Base-by-base conservation (phyloP, 225 moss, liverwort and hornwort species). In the Marchantia paleacea region DNA sequence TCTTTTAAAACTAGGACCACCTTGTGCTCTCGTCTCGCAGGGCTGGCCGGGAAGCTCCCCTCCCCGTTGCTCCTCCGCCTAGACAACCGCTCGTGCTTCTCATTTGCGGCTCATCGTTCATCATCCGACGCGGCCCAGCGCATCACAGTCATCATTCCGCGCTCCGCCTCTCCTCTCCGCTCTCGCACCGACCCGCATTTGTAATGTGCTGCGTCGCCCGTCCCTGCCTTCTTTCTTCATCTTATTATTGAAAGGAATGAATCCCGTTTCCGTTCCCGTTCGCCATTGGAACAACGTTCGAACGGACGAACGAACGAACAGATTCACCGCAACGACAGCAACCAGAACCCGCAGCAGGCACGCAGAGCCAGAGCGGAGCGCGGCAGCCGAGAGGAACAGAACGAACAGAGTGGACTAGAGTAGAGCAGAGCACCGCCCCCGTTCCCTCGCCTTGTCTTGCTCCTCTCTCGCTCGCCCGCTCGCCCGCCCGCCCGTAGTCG, bases 1-100 rank as follows among this genome's bases (percentile, higher is more conserved):
- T 31, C 79, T 24, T 75, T 52, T 48, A 79, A 68, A 48, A 75
- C 52, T 68, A 67, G 22, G n/a, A 50, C 30, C 22, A 58, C 63
- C 25, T 68, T 39, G 48, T 55, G n/a, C 12, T 29, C 15, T 66
- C 47, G n/a, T 69, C 48, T 1, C 20, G 57, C 55, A 4, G 7
- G 22, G 10, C 31, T 75, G 7, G 49, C 57, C 76, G 57, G 31
- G 50, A 19, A 58, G 26, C 61, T 29, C 28, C n/a, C 7, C 76
- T 7, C 60, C 22, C 62, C 48, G 31, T 50, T 16, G 8, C 60
- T 77, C 11, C 76, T 76, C 76, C 47, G 61, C 60, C 60, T 39
- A 14, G 4, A 61, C 77, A 55, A 61, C 26, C 62, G 61, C 61
- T 63, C 77, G 22, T 47, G 7, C 47, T 48, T 57, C 78, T 65